phyloP scores from a whole-genome alignment of 202 grass and related monocot species.

The Brachypodium distachyon region DNA sequence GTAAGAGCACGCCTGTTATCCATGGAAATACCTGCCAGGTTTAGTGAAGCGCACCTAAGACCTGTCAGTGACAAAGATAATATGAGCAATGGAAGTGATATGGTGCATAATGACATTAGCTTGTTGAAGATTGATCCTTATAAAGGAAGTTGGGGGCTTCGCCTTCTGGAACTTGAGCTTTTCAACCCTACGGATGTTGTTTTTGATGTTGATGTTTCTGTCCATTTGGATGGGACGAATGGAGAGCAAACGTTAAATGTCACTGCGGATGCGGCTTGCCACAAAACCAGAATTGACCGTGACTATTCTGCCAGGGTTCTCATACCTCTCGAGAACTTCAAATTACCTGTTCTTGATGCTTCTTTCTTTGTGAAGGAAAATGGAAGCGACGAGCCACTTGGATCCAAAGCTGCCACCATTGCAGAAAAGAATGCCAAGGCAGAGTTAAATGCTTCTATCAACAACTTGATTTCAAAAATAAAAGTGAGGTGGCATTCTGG shows the following conservation, averaged over 20 bases:
- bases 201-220: conserved; percentile 82
- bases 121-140: conserved; percentile 82
- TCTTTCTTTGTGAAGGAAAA: conserved; percentile 70
- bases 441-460: conserved; percentile 88
- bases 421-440: conserved; percentile 89
- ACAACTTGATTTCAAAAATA: conserved; percentile 93
- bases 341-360: conserved; percentile 90
- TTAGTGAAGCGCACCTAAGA: conserved; percentile 43
- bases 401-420: conserved; percentile 33
- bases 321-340: conserved; percentile 93
- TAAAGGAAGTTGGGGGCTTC: conserved; percentile 78
- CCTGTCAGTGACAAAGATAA: conserved; percentile 27
- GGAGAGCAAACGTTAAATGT: conserved; percentile 22
- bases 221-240: conserved; percentile 54
- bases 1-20: conserved; percentile 78
- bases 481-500: conserved; percentile 98
- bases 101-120: conserved; percentile 23
- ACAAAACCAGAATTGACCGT: conserved; percentile 88
- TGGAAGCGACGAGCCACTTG: conserved; percentile 34
- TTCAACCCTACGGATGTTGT: conserved; percentile 97
- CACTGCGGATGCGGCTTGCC: conserved; percentile 33
- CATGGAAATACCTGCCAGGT: conserved; percentile 88
- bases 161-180: conserved; percentile 92
- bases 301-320: conserved; percentile 95
- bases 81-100: conserved; percentile 15